Conservation (phyloP, 768 basidiomycete species). For the Serendipita sp. region DNA sequence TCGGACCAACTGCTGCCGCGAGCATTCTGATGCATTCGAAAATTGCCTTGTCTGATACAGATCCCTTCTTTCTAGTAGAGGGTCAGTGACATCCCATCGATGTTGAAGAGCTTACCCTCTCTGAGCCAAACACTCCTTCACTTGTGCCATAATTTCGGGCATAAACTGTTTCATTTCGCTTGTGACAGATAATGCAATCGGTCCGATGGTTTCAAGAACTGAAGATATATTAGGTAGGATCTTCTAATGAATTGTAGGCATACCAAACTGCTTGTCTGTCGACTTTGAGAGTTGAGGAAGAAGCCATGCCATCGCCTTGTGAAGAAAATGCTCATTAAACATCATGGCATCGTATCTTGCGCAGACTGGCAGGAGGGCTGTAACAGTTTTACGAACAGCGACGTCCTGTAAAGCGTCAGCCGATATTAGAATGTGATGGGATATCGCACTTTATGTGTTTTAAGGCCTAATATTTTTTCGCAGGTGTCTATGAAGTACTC, state of each 20-base stretch:
- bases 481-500: constrained; percentile 75
- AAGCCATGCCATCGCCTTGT: constrained; percentile 87
- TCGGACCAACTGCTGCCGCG: constrained; percentile 86
- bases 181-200: constrained; percentile 78
- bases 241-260: constrained; percentile 13
- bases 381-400: constrained; percentile 84
- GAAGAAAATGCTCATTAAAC: constrained; percentile 80
- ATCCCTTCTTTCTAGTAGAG: constrained; percentile 48
- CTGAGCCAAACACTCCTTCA: constrained; percentile 76
- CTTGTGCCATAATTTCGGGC: constrained; percentile 74
- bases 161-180: constrained; percentile 94
- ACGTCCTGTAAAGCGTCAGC: constrained; percentile 30
- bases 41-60: constrained; percentile 84
- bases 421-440: not conserved
- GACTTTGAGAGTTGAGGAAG: constrained; percentile 78
- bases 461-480: constrained; percentile 80
- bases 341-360: constrained; percentile 88
- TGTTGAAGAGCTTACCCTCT: constrained; percentile 45
- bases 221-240: constrained; percentile 9
- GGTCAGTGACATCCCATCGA: not conserved
- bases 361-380: constrained; percentile 86
- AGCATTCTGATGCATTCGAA: constrained; percentile 98
- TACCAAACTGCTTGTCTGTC: constrained; percentile 75
- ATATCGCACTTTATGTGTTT: constrained; percentile 41
- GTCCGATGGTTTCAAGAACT: constrained; percentile 95